These are phyloP conservation scores for Chlorella sp. DNA, from an alignment of 139 green algal genomes.

Conservation along the genomic window DNA sequence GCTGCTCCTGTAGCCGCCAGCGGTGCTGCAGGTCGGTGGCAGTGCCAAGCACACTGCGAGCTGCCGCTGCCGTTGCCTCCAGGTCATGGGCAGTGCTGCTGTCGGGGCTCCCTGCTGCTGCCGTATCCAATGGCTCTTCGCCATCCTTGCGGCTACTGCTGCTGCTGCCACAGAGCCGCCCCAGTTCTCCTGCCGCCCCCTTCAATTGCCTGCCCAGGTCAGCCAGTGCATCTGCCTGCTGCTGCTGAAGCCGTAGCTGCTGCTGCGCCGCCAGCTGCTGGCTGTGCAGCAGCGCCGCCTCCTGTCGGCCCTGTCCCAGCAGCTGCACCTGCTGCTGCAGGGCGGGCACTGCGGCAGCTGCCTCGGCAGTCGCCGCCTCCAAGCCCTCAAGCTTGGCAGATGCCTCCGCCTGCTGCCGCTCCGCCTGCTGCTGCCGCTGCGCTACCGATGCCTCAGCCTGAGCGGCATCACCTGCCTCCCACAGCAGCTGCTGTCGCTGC, in stretches of 20 bases:
- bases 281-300: not conserved
- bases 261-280: slow-evolving; percentile 19
- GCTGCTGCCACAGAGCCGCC: not conserved
- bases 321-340: not conserved
- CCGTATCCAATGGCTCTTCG: too few relatives aligned
- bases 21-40: slow-evolving; percentile 5
- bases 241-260: not conserved
- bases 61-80: not conserved
- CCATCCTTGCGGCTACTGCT: too few relatives aligned
- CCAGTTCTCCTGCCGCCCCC: not conserved
- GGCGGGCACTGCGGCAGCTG: not conserved
- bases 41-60: not conserved
- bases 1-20: slow-evolving; percentile 1
- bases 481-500: slow-evolving; percentile 1
- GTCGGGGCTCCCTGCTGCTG: not conserved
- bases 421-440: not conserved
- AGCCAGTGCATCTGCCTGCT: not conserved
- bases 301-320: not conserved
- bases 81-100: not conserved
- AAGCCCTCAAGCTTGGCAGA: not conserved
- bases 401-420: not conserved
- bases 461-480: not conserved
- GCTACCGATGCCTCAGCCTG: not conserved
- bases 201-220: not conserved
- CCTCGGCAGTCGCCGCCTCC: not conserved